These are phyloP conservation scores for Dothideomycetes sp. DNA, from an alignment of 2,329 filamentous ascomycete genomes.

Conservation along the genomic window DNA sequence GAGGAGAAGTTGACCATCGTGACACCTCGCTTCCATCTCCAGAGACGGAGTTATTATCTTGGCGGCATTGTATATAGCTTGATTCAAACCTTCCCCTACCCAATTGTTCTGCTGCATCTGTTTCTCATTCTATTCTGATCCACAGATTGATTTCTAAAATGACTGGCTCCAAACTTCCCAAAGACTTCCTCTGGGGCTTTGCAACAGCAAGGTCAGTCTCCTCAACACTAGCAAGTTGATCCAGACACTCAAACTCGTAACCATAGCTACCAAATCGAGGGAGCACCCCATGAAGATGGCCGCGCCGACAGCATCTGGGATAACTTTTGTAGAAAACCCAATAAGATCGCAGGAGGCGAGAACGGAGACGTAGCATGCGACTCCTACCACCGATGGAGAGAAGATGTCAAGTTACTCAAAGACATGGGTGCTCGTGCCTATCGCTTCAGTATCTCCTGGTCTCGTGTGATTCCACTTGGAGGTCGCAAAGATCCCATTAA, in stretches of 20 bases:
- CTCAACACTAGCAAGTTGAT: background rate
- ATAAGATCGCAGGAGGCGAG: conserved; percentile 72
- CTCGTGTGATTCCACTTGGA: conserved; percentile 76
- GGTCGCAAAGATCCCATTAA: conserved; percentile 69
- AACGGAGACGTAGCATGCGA: conserved; percentile 74
- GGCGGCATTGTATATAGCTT: conserved; percentile 52
- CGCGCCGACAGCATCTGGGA: conserved; percentile 83
- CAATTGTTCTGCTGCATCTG: too few species aligned
- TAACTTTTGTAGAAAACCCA: conserved; percentile 69
- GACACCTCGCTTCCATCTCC: background rate
- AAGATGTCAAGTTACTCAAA: conserved; percentile 72
- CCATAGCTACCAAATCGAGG: conserved; percentile 77
- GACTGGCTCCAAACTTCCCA: conserved; percentile 19
- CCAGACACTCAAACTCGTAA: background rate
- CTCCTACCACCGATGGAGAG: conserved; percentile 69
- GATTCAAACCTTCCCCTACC: too few species aligned
- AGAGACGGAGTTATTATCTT: background rate
- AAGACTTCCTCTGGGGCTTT: conserved; percentile 46
- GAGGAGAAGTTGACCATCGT: too few species aligned
- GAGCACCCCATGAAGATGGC: conserved; percentile 63
- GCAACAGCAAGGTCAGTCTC: conserved; percentile 52
- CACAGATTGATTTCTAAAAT: too few species aligned
- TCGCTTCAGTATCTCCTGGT: conserved; percentile 77
- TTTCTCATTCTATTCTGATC: too few species aligned
- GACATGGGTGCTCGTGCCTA: conserved; percentile 63